Percentiles rank a stretch among this genome's conserved stretches.
phyloP scores from a whole-genome alignment of 2,329 filamentous ascomycete species.

The Trichoderma guizhouense region DNA sequence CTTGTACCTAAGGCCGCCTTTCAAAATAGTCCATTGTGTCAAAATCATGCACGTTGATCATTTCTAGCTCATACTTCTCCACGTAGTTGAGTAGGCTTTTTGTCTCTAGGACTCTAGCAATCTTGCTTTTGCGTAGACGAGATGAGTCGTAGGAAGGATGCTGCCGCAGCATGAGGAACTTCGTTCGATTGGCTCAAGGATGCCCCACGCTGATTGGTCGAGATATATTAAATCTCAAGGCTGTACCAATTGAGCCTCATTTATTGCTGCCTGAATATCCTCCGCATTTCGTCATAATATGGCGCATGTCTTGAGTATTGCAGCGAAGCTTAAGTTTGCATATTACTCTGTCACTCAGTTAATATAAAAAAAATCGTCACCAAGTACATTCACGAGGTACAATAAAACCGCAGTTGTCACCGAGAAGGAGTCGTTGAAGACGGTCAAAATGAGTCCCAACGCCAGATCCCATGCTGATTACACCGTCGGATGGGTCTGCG shows the following conservation, averaged over 20 bases:
- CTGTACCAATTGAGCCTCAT: not conserved
- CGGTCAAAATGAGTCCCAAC: not conserved
- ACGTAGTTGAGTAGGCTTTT: too few relatives aligned
- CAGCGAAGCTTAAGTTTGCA: too few relatives aligned
- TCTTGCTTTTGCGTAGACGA: not conserved
- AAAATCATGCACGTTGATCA: too few relatives aligned
- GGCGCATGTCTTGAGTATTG: too few relatives aligned
- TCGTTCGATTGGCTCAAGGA: not conserved
- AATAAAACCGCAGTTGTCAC: too few relatives aligned
- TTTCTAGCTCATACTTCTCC: too few relatives aligned
- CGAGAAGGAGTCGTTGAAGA: not conserved
- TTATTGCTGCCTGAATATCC: not conserved
- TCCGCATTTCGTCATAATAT: not conserved
- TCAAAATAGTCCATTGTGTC: too few relatives aligned
- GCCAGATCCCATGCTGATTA: not conserved
- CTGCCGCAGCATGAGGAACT: not conserved
- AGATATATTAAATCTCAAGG: not conserved
- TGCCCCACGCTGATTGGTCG: not conserved
- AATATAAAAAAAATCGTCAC: too few relatives aligned
- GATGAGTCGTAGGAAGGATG: not conserved
- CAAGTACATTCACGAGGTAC: too few relatives aligned
- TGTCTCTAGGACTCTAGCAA: too few relatives aligned
- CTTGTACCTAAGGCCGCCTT: too few relatives aligned
- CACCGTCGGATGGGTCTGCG: not conserved
- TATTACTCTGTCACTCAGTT: too few relatives aligned